These are phyloP conservation scores for Amylocystis lapponica DNA, from an alignment of 768 basidiomycete genomes.

Conservation along the genomic window DNA sequence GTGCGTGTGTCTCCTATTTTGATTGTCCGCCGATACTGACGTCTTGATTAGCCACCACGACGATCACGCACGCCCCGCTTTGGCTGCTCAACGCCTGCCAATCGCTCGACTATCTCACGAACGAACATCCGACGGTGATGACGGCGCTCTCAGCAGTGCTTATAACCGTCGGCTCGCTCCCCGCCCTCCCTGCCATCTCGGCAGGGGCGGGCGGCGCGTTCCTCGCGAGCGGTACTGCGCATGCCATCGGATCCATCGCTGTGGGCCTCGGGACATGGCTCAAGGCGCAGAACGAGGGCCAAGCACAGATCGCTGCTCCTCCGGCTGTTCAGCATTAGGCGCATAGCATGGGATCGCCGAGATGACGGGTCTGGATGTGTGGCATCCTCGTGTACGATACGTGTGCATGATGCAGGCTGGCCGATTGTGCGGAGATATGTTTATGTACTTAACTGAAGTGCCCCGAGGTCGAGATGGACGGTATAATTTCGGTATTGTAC, in stretches of 20 bases:
- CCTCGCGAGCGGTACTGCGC: slow-evolving; percentile 66
- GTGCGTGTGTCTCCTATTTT: slow-evolving; percentile 6
- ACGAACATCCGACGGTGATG: slow-evolving; percentile 74
- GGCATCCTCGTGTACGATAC: too few relatives aligned
- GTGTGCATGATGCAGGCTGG: too few relatives aligned
- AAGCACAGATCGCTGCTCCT: slow-evolving; percentile 9
- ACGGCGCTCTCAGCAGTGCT: slow-evolving; percentile 70
- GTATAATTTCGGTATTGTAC: too few relatives aligned
- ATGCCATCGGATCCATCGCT: slow-evolving; percentile 75
- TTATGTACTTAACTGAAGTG: too few relatives aligned
- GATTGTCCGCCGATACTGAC: background rate
- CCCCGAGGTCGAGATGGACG: too few relatives aligned
- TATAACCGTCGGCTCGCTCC: slow-evolving; percentile 73
- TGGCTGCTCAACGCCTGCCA: slow-evolving; percentile 77
- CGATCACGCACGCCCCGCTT: slow-evolving; percentile 55
- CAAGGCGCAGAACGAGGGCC: slow-evolving; percentile 31
- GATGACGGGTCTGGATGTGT: too few relatives aligned
- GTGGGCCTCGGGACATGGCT: slow-evolving; percentile 62
- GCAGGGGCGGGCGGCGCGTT: slow-evolving; percentile 68
- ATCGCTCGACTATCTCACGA: slow-evolving; percentile 67
- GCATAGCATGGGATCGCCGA: too few relatives aligned
- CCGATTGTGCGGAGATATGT: too few relatives aligned
- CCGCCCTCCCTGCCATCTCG: slow-evolving; percentile 62
- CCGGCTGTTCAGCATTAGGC: too few relatives aligned
- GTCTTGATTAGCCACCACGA: slow-evolving; percentile 28